Conservation (phyloP, 495 filamentous ascomycete species). For the Xylaria nigripes region DNA sequence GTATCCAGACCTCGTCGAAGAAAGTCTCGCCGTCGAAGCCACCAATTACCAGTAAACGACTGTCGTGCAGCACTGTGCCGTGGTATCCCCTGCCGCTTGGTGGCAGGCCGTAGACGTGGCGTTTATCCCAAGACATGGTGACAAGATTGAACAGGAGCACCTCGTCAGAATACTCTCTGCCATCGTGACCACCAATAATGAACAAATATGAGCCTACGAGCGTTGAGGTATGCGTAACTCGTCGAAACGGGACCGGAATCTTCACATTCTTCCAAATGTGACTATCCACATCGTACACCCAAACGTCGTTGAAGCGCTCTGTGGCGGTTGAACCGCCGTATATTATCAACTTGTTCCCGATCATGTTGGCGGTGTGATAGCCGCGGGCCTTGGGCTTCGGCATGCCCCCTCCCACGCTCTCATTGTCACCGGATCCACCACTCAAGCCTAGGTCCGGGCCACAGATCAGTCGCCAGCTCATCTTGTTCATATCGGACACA, state of each 20-base stretch:
- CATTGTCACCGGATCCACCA: slow-evolving; percentile 5
- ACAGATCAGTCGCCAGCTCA: slow-evolving; percentile 55
- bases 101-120: slow-evolving; percentile 53
- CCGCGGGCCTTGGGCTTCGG: slow-evolving; percentile 50
- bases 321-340: slow-evolving; percentile 58
- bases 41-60: slow-evolving; percentile 50
- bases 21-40: slow-evolving; percentile 58
- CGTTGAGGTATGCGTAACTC: slow-evolving; percentile 56
- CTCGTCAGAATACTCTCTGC: slow-evolving; percentile 57
- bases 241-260: slow-evolving; percentile 46
- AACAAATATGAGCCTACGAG: slow-evolving; percentile 60
- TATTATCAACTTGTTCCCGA: slow-evolving; percentile 58
- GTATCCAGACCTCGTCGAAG: slow-evolving; percentile 54
- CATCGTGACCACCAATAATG: slow-evolving; percentile 58
- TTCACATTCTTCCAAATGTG: slow-evolving; percentile 45
- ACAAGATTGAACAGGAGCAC: slow-evolving; percentile 58
- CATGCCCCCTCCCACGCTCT: slow-evolving; percentile 12
- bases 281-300: slow-evolving; percentile 57
- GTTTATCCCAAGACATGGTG: slow-evolving; percentile 59
- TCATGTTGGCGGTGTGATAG: slow-evolving; percentile 64
- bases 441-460: slow-evolving; percentile 20
- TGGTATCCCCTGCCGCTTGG: slow-evolving; percentile 57
- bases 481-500: slow-evolving; percentile 52
- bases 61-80: slow-evolving; percentile 54
- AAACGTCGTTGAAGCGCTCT: slow-evolving; percentile 61